These are phyloP conservation scores for Sonneratia alba DNA, from an alignment of 345 rosid genomes.

Conservation along the genomic window DNA sequence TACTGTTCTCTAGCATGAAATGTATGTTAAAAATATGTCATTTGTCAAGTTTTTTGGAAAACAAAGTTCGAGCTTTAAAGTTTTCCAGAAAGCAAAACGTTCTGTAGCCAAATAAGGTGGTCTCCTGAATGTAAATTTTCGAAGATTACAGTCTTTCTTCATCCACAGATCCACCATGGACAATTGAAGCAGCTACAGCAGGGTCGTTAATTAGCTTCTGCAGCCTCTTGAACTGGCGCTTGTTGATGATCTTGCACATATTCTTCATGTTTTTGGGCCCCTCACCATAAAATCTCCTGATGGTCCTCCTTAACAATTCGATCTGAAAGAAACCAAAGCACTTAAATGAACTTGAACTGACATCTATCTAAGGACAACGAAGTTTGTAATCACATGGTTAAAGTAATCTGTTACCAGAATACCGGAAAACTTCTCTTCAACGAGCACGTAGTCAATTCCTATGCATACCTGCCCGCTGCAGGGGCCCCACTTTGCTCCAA, in stretches of 20 bases:
- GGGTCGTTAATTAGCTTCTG: constrained; percentile 49
- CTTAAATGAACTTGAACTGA: background rate
- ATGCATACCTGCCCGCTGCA: constrained; percentile 83
- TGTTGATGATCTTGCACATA: constrained; percentile 45
- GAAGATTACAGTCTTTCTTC: constrained; percentile 46
- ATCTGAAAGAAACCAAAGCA: constrained; percentile 29
- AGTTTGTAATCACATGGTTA: too few species aligned
- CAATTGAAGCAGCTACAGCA: constrained; percentile 43
- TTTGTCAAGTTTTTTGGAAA: too few species aligned
- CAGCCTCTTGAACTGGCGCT: constrained; percentile 46
- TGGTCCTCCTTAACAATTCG: constrained; percentile 34
- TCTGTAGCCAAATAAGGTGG: background rate
- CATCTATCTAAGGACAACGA: background rate
- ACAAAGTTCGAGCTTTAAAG: too few species aligned
- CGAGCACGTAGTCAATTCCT: constrained; percentile 55
- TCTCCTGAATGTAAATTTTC: background rate
- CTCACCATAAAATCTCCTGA: constrained; percentile 55
- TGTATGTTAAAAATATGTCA: too few species aligned
- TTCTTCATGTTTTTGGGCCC: constrained; percentile 37
- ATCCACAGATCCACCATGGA: constrained; percentile 57
- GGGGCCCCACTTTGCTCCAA: constrained; percentile 79
- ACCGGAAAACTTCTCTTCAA: constrained; percentile 45
- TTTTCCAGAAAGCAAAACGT: background rate
- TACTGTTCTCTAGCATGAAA: background rate
- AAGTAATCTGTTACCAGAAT: constrained; percentile 34